Percentiles rank a stretch among this genome's conserved stretches.
These are phyloP conservation scores for Chondrostereum purpureum DNA, from an alignment of 1,284 basidiomycete genomes.

Conservation along the genomic window DNA sequence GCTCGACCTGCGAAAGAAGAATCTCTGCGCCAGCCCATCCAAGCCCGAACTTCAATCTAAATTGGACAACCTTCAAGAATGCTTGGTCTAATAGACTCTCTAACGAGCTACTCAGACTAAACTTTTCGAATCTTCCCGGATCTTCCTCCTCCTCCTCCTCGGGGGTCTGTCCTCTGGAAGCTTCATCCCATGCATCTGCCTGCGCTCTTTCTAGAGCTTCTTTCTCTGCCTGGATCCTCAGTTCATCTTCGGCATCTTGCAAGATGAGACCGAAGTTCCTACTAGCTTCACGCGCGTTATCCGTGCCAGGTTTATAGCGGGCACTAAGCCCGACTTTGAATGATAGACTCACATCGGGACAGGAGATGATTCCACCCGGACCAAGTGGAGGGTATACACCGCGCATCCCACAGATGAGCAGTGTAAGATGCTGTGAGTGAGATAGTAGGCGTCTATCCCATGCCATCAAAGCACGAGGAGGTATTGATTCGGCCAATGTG, in stretches of 20 bases:
- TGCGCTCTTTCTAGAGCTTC: conserved; percentile 23
- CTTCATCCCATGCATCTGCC: conserved; percentile 20
- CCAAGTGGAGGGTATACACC: conserved; percentile 44
- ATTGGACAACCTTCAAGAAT: conserved; percentile 44
- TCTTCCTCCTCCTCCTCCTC: conserved; percentile 27
- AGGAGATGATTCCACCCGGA: conserved; percentile 30
- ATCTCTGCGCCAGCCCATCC: conserved; percentile 62
- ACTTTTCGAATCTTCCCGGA: conserved; percentile 39
- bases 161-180: conserved; percentile 18
- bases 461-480: conserved; percentile 50
- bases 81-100: conserved; percentile 49
- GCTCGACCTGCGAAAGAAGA: conserved; percentile 41
- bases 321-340: conserved; percentile 53
- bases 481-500: conserved; percentile 38
- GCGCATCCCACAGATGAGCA: conserved; percentile 51
- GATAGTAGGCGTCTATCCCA: conserved; percentile 57
- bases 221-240: conserved; percentile 26
- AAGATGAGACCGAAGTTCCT: conserved; percentile 41
- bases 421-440: conserved; percentile 42
- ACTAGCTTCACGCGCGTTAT: conserved; percentile 37
- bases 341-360: conserved; percentile 26
- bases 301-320: conserved; percentile 47
- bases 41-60: conserved; percentile 42
- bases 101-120: conserved; percentile 53
- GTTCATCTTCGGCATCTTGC: conserved; percentile 32